phyloP scores from a whole-genome alignment of 371 early-diverging fungal genomes.

The Umbelopsis sp. region DNA sequence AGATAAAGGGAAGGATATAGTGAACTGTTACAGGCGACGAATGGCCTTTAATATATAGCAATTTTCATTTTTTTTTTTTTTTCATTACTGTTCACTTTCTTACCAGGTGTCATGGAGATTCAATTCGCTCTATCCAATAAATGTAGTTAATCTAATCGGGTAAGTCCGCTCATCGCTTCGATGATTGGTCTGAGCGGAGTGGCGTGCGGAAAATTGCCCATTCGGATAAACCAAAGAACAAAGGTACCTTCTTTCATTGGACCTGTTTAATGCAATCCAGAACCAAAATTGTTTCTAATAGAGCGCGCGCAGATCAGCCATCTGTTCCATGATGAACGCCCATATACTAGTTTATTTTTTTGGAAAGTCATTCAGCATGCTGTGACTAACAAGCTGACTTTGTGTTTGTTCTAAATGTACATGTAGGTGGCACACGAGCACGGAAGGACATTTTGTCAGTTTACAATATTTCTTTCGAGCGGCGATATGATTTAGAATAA shows the following conservation, averaged over 20 bases:
- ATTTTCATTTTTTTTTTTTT: neutral
- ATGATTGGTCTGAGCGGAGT: constrained; percentile 9
- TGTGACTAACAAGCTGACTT: neutral
- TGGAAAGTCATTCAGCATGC: too few relatives aligned
- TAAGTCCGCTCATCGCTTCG: neutral
- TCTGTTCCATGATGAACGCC: too few relatives aligned
- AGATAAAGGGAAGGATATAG: neutral
- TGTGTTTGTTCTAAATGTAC: neutral
- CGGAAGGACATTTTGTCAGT: neutral
- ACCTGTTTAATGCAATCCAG: too few relatives aligned
- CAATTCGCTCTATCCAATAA: neutral
- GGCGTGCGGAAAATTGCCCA: neutral
- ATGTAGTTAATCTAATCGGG: neutral
- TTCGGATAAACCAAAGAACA: neutral
- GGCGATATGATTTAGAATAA: neutral
- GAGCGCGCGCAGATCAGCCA: too few relatives aligned
- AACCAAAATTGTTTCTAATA: too few relatives aligned
- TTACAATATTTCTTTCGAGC: neutral
- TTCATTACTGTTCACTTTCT: too few relatives aligned
- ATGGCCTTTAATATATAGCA: neutral
- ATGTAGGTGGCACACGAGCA: constrained; percentile 4
- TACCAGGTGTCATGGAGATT: neutral
- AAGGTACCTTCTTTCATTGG: too few relatives aligned
- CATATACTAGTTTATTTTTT: too few relatives aligned
- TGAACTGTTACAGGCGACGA: neutral